Evolutionary conservation across 768 basidiomycete species (phyloP).

Genomic region (Tylopilus sp.): DNA sequence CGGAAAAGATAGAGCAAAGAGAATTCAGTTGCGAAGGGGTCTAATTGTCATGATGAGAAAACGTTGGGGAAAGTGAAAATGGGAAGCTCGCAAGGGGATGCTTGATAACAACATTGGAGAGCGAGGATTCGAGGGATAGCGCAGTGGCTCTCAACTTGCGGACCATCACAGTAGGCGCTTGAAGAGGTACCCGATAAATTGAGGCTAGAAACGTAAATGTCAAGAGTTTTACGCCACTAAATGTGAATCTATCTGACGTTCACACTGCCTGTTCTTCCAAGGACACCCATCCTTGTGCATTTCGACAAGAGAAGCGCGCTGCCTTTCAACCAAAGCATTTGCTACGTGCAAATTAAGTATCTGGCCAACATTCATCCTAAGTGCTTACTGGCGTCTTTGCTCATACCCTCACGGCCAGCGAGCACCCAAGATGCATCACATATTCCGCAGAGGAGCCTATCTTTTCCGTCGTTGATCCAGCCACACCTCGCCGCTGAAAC

Average conservation of each 20-base stretch:
- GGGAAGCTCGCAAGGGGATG: conserved; percentile 64
- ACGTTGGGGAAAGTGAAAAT: not conserved
- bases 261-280: conserved; percentile 79
- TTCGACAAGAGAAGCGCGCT: conserved; percentile 58
- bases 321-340: conserved; percentile 69
- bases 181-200: conserved; percentile 72
- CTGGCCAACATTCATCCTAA: conserved; percentile 22
- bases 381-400: conserved; percentile 69
- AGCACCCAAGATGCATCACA: conserved; percentile 75
- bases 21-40: conserved; percentile 54
- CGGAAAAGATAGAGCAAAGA: conserved; percentile 44
- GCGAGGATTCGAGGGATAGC: conserved; percentile 44
- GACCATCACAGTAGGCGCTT: conserved; percentile 60
- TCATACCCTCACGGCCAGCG: conserved; percentile 66
- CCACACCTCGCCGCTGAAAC: conserved; percentile 81
- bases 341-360: conserved; percentile 39
- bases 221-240: not conserved
- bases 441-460: conserved; percentile 69
- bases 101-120: conserved; percentile 55
- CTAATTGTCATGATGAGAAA: conserved; percentile 35
- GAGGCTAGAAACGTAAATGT: conserved; percentile 39
- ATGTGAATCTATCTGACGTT: conserved; percentile 45
- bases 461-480: conserved; percentile 82
- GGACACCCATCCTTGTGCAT: conserved; percentile 82
- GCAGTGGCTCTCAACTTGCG: conserved; percentile 59